Conservation (phyloP, 1,284 basidiomycete genomes). For the Ganoderma lingzhi region DNA sequence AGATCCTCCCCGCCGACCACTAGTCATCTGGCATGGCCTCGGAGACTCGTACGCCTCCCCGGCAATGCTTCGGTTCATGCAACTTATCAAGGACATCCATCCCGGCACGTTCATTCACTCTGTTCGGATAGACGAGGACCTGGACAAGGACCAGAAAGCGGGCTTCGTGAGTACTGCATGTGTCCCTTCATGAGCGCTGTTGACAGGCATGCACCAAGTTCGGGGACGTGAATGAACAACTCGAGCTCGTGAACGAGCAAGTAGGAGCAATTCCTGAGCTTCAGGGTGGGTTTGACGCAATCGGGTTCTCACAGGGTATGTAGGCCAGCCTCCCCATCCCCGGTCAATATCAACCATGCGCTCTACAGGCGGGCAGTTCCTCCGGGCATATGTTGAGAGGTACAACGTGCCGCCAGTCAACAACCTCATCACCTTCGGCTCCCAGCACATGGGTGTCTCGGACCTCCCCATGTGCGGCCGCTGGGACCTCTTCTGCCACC, state of each 20-base stretch:
- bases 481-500: slow-evolving; percentile 79
- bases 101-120: slow-evolving; percentile 90
- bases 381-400: slow-evolving; percentile 89
- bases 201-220: slow-evolving; percentile 58
- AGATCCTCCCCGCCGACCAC: slow-evolving; percentile 54
- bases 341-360: slow-evolving; percentile 24
- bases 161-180: slow-evolving; percentile 69
- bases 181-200: too few species aligned
- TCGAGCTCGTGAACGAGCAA: slow-evolving; percentile 73
- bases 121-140: slow-evolving; percentile 74
- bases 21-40: slow-evolving; percentile 97
- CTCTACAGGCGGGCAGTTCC: slow-evolving; percentile 78
- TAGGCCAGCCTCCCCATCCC: background rate
- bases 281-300: slow-evolving; percentile 83
- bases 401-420: slow-evolving; percentile 81
- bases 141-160: slow-evolving; percentile 78
- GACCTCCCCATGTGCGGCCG: slow-evolving; percentile 80
- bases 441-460: slow-evolving; percentile 87
- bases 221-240: slow-evolving; percentile 81
- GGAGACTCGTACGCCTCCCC: slow-evolving; percentile 74
- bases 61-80: slow-evolving; percentile 76
- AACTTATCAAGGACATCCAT: slow-evolving; percentile 73
- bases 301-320: slow-evolving; percentile 91
- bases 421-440: slow-evolving; percentile 91
- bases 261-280: slow-evolving; percentile 77